These are phyloP conservation scores for Penicillium lividum DNA, from an alignment of 495 filamentous ascomycete genomes.

Conservation along the genomic window DNA sequence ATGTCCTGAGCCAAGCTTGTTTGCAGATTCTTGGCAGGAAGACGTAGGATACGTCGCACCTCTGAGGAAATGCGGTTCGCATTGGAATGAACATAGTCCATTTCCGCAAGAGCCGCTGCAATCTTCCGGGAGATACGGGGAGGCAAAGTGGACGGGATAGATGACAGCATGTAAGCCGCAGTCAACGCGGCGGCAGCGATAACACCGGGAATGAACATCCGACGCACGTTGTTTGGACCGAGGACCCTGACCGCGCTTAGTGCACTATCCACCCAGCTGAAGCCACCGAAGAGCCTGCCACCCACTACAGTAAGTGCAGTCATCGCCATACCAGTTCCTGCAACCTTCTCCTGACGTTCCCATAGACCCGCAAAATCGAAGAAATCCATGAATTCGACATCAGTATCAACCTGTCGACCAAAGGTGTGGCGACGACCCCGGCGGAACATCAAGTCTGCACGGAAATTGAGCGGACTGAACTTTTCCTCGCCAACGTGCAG, in stretches of 20 bases:
- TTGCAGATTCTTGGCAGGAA: constrained; percentile 79
- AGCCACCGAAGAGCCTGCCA: constrained; percentile 74
- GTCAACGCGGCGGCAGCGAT: constrained; percentile 71
- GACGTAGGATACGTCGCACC: constrained; percentile 81
- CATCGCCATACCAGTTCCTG: constrained; percentile 88
- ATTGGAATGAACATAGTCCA: constrained; percentile 94
- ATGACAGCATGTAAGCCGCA: constrained; percentile 73
- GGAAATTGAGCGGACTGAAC: constrained; percentile 81
- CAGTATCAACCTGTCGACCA: constrained; percentile 79
- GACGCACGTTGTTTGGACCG: constrained; percentile 80
- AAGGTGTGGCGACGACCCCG: constrained; percentile 70
- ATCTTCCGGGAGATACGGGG: constrained; percentile 85
- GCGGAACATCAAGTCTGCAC: constrained; percentile 88
- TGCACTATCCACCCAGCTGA: constrained; percentile 86
- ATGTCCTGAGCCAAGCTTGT: constrained; percentile 77
- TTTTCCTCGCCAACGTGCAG: constrained; percentile 81
- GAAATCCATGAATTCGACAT: constrained; percentile 89
- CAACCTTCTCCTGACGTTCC: constrained; percentile 91
- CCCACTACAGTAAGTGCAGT: constrained; percentile 88
- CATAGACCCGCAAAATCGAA: constrained; percentile 81
- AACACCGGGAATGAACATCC: constrained; percentile 77
- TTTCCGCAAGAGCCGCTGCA: constrained; percentile 66
- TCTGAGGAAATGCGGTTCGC: constrained; percentile 76
- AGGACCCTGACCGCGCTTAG: constrained; percentile 76
- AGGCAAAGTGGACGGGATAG: constrained; percentile 86